These are phyloP conservation scores for Quercus tomentella DNA, from an alignment of 331 rosid species.

Conservation along the genomic window DNA sequence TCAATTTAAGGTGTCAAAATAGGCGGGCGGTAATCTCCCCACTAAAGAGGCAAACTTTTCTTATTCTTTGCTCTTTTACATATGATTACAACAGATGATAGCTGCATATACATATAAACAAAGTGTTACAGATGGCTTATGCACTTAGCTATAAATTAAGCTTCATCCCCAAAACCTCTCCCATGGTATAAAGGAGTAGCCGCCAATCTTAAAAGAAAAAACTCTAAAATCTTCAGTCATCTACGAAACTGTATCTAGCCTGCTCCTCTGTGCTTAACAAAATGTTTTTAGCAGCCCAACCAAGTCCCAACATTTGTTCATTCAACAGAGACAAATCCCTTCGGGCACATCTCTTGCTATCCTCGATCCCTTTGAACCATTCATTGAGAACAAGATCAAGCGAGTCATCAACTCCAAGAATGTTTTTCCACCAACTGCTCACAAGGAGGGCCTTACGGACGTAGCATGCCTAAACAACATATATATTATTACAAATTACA, in stretches of 20 bases:
- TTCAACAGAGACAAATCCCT: slow-evolving; percentile 40
- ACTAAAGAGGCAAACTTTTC: no score
- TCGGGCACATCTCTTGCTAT: slow-evolving; percentile 47
- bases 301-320: slow-evolving; percentile 49
- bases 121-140: no score
- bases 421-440: slow-evolving; percentile 34
- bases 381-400: slow-evolving; percentile 36
- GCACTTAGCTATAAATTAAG: no score
- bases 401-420: slow-evolving; percentile 16
- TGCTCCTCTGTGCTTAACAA: slow-evolving; percentile 56
- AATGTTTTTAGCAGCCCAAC: slow-evolving; percentile 72
- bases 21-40: no score
- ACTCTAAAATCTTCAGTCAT: slow-evolving; percentile 25
- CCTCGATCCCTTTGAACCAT: slow-evolving; percentile 59
- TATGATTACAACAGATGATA: no score
- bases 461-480: slow-evolving; percentile 52
- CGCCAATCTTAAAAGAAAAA: background rate
- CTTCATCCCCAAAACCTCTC: no score
- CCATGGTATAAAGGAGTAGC: no score
- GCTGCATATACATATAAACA: no score
- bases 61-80: no score
- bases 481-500: no score
- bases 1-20: no score
- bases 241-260: slow-evolving; percentile 53
- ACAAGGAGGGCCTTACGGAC: slow-evolving; percentile 40